Evolutionary conservation across 163 green algal species (phyloP), one percentile per base, ranked within the genome.

Genomic region (Chloromonas sp.): DNA sequence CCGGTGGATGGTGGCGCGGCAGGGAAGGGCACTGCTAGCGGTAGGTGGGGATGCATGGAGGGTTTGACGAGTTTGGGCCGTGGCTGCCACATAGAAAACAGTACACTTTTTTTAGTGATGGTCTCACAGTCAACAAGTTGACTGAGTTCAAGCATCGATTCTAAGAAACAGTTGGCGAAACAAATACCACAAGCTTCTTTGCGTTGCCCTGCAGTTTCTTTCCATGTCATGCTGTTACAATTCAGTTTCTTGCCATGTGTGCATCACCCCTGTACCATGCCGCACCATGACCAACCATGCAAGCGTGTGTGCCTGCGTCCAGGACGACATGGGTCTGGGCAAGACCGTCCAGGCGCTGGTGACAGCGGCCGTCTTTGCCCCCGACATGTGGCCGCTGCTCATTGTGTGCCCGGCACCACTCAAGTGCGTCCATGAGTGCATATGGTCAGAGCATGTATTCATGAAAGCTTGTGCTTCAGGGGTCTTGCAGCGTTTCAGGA

Each of bases 281-380:
- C 36, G 36, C 36, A 71, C 36, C 79, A 71, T 57, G 36, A 70
- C 36, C 82, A 85, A 78, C 71, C 85, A 14, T 14, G 57, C 76
- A 58, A 11, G 11, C 5, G 36, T 14, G 76, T 81, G 76, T 59
- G 82, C 93, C 66, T 90, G 94, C 71, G 84, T 94, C 81, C 90
- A 90, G 59, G 92, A 95, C 62, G 92, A 95, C 84, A 94, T 94
- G 91, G 92, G 90, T 0, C 86, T 93, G n/a, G 90, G 90, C 61
- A 93, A 93, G 88, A 95, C 92, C 0, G 83, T 94, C 66, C 92
- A 95, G 86, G 89, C 79, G 85, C 57, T 61, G 3, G 89, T 94
- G 60, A 66, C 81, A 0, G 83, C 94, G 0, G 90, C 92, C 1
- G 87, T 87, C 1, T 90, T 84, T 79, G 94, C 89, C 82, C 81